A percentile compares a stretch with the other conserved stretches of the same genome.
phyloP scores from a whole-genome alignment of 169 alveolate genomes.

The Theileria sp. region DNA sequence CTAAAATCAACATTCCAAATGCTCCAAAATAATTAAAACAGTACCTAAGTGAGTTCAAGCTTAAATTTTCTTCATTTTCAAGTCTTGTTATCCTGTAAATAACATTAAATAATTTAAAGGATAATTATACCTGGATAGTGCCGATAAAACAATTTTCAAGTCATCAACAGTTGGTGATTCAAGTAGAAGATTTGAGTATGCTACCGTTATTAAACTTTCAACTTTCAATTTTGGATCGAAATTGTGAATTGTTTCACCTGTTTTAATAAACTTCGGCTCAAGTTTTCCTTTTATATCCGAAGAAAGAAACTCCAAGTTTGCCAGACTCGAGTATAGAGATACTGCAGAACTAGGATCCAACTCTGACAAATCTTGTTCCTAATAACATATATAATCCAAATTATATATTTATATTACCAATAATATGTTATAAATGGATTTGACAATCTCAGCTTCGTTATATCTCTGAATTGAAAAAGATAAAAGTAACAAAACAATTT shows the following conservation, averaged over 20 bases:
- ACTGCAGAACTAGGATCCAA: slow-evolving; percentile 16
- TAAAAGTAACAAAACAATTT: slow-evolving; percentile 13
- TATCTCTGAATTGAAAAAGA: slow-evolving; percentile 47
- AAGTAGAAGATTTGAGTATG: slow-evolving; percentile 40
- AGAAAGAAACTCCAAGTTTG: slow-evolving; percentile 20
- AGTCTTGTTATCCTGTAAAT: not conserved
- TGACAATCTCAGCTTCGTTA: slow-evolving; percentile 31
- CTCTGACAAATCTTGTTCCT: not conserved
- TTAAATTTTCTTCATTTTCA: not conserved
- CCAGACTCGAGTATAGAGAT: slow-evolving; percentile 35
- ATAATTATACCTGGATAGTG: not conserved
- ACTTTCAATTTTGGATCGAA: not conserved
- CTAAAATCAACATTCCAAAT: not conserved
- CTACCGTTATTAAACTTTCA: slow-evolving; percentile 21
- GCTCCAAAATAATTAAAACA: not conserved
- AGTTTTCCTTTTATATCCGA: not conserved
- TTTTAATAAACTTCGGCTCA: slow-evolving; percentile 22
- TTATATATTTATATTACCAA: slow-evolving; percentile 7
- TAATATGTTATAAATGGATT: slow-evolving; percentile 2
- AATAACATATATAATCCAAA: not conserved
- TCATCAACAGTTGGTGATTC: not conserved
- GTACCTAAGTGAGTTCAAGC: slow-evolving; percentile 5
- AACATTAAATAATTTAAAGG: not conserved
- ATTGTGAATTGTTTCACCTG: not conserved
- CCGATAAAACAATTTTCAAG: slow-evolving; percentile 12